Base-by-base conservation (phyloP, 2,329 filamentous ascomycete genomes). In the Spiromastix sp. region DNA sequence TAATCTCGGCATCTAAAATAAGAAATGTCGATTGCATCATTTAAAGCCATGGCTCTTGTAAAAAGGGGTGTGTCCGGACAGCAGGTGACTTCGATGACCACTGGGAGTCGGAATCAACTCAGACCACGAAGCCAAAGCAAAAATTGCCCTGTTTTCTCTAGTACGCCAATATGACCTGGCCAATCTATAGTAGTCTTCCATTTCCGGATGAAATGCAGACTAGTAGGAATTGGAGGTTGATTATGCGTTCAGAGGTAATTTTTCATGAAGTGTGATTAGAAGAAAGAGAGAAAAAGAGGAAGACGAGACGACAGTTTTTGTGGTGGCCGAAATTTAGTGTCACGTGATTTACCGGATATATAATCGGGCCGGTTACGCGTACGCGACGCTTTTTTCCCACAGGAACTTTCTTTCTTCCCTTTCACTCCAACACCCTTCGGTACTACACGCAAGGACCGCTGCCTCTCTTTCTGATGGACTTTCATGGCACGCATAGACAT, bases 81-180 rank as follows among this genome's bases (percentile, higher is more conserved):
- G 45, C 56, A 54, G 49, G 50, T 55, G 57, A 52, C 56, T 56
- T 44, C 17, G 35, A 48, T 48, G 43, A 46, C 44, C 44, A 44
- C 43, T 44, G 48, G 41, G 44, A 52, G 47, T 51, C 53, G 41
- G 49, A 47, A 47, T 40, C 57, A 54, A 43, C 51, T 46, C 57
- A 48, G 48, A 43, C 50, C 48, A 40, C 36, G 36, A 40, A 40
- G 35, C 15, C 39, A 38, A 22, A 33, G 36, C 30, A 24, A 27
- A 36, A 25, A 41, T 21, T 19, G 28, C 11, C 19, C 29, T 35
- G 34, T 38, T 61, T 48, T 48, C 44, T 64, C 60, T 63, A 49
- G 61, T 62, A 57, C 61, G 61, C 60, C 59, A 64, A 64, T 64
- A 64, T 64, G 61, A 64, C 61, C 61, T 54, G 48, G 42, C 60